Conservation (phyloP, 305 asterid species). For the Fraxinus sp. region DNA sequence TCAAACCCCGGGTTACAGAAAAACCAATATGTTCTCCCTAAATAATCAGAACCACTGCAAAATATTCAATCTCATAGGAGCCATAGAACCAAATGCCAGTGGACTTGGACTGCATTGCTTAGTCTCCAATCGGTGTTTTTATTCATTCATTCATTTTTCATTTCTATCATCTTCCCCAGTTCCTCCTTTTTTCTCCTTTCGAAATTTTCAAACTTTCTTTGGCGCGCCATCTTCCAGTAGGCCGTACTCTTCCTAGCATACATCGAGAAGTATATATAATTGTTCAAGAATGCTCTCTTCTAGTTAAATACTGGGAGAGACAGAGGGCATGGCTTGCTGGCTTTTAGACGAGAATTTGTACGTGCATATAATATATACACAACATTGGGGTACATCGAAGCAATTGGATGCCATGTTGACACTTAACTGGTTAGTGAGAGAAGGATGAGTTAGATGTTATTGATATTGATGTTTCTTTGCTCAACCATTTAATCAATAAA, state of each 20-base stretch:
- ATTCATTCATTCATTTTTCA: slow-evolving; percentile 51
- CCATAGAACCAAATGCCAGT: slow-evolving; percentile 40
- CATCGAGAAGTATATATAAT: slow-evolving; percentile 36
- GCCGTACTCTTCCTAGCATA: slow-evolving; percentile 25
- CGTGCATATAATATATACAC: background rate
- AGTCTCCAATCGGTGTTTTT: slow-evolving; percentile 31
- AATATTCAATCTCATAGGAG: slow-evolving; percentile 37
- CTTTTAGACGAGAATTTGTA: background rate
- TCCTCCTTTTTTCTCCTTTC: background rate
- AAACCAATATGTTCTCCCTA: background rate
- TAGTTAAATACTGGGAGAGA: background rate
- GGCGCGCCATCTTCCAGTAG: slow-evolving; percentile 20
- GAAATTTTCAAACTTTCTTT: background rate
- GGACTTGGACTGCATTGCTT: slow-evolving; percentile 30
- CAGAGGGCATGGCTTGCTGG: background rate
- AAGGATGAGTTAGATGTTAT: background rate
- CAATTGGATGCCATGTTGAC: background rate
- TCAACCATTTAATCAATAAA: background rate
- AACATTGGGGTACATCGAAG: background rate
- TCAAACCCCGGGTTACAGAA: slow-evolving; percentile 15
- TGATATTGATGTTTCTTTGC: background rate
- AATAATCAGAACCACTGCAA: slow-evolving; percentile 37
- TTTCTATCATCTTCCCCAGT: slow-evolving; percentile 2
- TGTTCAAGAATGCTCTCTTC: background rate
- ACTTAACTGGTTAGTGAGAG: background rate